Conservation (phyloP, 441 rosid genomes). For the Metrosideros polymorpha region DNA sequence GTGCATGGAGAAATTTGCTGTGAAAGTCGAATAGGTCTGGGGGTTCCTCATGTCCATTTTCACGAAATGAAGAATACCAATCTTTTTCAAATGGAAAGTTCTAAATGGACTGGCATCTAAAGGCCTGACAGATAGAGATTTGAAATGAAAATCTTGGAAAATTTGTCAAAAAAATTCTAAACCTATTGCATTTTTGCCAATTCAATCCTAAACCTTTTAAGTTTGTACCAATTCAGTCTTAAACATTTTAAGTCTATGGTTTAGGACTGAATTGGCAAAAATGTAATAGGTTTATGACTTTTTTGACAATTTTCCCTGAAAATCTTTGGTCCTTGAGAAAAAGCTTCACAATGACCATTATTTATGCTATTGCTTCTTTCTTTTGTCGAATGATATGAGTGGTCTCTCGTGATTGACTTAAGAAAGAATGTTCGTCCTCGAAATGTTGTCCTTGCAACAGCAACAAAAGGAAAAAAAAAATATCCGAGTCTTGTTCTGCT, state of each 20-base stretch:
- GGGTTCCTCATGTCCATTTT: neutral
- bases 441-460: neutral
- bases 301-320: too few relatives aligned
- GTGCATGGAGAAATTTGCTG: neutral
- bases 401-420: neutral
- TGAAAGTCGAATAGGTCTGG: neutral
- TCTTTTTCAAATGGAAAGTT: neutral
- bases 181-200: too few relatives aligned
- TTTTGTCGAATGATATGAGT: neutral
- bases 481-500: neutral
- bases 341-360: neutral
- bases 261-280: too few relatives aligned
- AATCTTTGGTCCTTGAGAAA: neutral
- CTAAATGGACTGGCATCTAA: neutral
- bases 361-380: neutral
- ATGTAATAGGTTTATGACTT: too few relatives aligned
- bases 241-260: too few relatives aligned
- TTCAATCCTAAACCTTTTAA: too few relatives aligned
- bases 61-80: neutral
- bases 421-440: neutral
- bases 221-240: too few relatives aligned
- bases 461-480: neutral
- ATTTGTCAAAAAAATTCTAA: too few relatives aligned
- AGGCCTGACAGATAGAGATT: neutral
- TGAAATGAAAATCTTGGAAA: too few relatives aligned